phyloP scores from a whole-genome alignment of 1,139 yeast species.

The Magnusiomyces paraingens region DNA sequence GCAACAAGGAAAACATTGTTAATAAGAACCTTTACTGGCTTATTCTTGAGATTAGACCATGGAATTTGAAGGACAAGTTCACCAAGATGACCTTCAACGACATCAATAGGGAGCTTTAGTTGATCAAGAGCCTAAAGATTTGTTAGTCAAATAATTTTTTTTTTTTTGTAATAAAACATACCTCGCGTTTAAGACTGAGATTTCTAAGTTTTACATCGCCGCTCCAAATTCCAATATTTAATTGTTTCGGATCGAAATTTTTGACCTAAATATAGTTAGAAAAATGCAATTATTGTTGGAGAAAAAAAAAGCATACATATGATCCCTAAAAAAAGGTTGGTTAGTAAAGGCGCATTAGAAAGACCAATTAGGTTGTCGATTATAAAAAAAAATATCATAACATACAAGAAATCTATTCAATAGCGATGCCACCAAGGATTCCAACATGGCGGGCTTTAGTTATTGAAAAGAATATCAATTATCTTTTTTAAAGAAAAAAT shows the following conservation, averaged over 20 bases:
- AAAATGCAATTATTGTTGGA: slow-evolving; percentile 8
- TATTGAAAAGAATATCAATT: not conserved
- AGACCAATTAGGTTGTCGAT: not conserved
- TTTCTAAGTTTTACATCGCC: slow-evolving; percentile 89
- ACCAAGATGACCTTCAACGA: slow-evolving; percentile 88
- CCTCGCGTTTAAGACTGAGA: slow-evolving; percentile 66
- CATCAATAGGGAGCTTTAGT: slow-evolving; percentile 78
- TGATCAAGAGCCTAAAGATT: slow-evolving; percentile 65
- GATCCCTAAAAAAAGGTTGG: slow-evolving; percentile 14
- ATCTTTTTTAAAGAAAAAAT: not conserved
- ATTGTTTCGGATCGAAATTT: slow-evolving; percentile 88
- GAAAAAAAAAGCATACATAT: slow-evolving; percentile 19
- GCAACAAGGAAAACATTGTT: slow-evolving; percentile 85
- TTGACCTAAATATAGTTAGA: slow-evolving; percentile 68
- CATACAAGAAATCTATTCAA: slow-evolving; percentile 44
- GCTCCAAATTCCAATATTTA: slow-evolving; percentile 95
- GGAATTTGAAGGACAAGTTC: slow-evolving; percentile 88
- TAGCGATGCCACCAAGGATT: slow-evolving; percentile 44
- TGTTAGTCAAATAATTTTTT: not conserved
- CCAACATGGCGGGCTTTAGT: slow-evolving; percentile 35
- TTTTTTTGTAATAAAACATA: slow-evolving; percentile 19
- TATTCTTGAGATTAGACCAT: slow-evolving; percentile 89
- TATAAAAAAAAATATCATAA: slow-evolving; percentile 19
- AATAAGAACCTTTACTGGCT: slow-evolving; percentile 86
- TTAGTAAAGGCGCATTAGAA: not conserved